Evolutionary conservation across 2,329 filamentous ascomycete species (phyloP).

Genomic region (Ophiostoma triangulosporum): DNA sequence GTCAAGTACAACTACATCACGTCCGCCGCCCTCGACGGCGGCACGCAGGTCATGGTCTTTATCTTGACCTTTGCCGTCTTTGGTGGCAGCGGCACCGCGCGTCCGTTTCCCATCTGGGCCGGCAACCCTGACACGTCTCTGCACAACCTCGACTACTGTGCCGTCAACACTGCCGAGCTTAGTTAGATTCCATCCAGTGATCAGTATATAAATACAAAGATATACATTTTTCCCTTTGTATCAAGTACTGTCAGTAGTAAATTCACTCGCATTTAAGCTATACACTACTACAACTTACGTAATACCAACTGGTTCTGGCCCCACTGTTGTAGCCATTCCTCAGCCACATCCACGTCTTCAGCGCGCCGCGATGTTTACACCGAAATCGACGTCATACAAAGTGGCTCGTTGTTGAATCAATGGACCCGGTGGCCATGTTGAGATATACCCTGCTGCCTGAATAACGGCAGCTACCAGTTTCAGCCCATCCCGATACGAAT

Average conservation of each 20-base stretch:
- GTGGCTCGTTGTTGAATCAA: not conserved
- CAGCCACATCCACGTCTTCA: no score
- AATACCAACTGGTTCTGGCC: no score
- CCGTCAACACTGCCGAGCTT: slow-evolving; percentile 4
- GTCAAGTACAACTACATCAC: slow-evolving; percentile 29
- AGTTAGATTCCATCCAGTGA: no score
- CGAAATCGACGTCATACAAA: no score
- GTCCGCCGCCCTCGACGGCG: slow-evolving; percentile 26
- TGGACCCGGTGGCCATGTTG: not conserved
- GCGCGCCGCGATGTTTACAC: no score
- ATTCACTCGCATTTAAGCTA: no score
- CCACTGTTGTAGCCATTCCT: no score
- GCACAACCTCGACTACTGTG: slow-evolving; percentile 12
- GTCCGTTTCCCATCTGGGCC: slow-evolving; percentile 20
- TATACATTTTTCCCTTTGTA: no score
- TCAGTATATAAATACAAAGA: no score
- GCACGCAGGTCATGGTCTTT: slow-evolving; percentile 26
- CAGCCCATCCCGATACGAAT: not conserved
- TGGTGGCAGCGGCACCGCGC: slow-evolving; percentile 26
- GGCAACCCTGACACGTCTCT: slow-evolving; percentile 8
- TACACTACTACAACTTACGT: no score
- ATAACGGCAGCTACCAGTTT: not conserved
- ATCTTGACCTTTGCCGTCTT: slow-evolving; percentile 30
- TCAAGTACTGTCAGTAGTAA: no score
- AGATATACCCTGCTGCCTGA: not conserved